Base-by-base conservation (phyloP, 441 rosid species). In the Corymbia citriodora region DNA sequence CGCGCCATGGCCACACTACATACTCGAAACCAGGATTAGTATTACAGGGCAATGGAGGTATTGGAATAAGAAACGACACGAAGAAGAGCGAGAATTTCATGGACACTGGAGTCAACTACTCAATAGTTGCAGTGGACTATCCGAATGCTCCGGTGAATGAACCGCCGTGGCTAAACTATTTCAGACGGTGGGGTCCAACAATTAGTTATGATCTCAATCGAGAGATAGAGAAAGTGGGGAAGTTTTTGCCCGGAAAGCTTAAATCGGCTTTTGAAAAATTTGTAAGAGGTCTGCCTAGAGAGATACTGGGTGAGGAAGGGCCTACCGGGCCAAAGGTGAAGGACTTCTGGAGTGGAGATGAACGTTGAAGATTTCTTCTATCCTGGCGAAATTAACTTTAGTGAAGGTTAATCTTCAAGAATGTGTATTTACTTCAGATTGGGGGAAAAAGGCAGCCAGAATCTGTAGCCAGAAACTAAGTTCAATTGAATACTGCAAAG, bases 261-360 rank as follows among this genome's bases (percentile, higher is more conserved):
- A 97, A 95, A 93, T 93, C 95, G 82, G 94, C 92, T 5, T 96
- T 97, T 89, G 91, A 91, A 81, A 96, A 95, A 53, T 89, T 96
- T 50, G 87, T 94, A 7, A 92, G 87, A 61, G 89, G 95, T 89
- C 87, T 98, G n/a, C 99, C 99, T 9, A 40, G 83, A 90, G 98
- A 96, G 93, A 93, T 97, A 9, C 87, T 94, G 12, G 98, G 98
- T 50, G 94, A 98, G 94, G 98, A 98, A 92, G 99, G 99, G 81
- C 98, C 99, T 17, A 97, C 99, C 1, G 98, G 99, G 54, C 99
- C 99, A 31, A 97, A 96, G 92, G 61, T 92, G 81, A 98, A 97
- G 91, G 55, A 88, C 27, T 97, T 88, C 91, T 97, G 98, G 99
- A 54, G 25, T 49, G 95, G 94, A 18, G 99, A 97, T 92, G 99